Evolutionary conservation across 2,329 filamentous ascomycete genomes (phyloP).

Genomic region (Xylaria sp.): DNA sequence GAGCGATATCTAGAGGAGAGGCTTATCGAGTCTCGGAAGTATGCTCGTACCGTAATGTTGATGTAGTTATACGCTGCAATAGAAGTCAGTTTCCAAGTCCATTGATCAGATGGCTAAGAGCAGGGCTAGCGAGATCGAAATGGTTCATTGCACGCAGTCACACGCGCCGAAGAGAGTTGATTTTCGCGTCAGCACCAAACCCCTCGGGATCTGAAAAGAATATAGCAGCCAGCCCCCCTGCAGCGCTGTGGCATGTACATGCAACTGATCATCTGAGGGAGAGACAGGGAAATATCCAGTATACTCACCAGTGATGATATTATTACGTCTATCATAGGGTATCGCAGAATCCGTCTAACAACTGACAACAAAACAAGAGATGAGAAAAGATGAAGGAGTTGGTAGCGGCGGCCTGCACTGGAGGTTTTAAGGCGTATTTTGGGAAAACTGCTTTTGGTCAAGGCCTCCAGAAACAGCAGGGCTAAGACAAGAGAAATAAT

Average conservation of each 20-base stretch:
- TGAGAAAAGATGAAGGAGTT: slow-evolving; percentile 15
- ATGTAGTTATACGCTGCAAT: slow-evolving; percentile 10
- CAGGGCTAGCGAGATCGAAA: background rate
- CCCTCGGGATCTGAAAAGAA: background rate
- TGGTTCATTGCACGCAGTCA: background rate
- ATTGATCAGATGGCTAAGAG: background rate
- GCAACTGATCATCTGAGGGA: background rate
- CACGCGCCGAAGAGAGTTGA: background rate
- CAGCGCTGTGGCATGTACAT: background rate
- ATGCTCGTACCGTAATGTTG: slow-evolving; percentile 2
- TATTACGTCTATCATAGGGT: slow-evolving; percentile 34
- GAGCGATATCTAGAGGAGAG: slow-evolving; percentile 4
- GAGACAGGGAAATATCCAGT: slow-evolving; percentile 11
- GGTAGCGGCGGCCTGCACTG: no score
- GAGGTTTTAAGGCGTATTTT: slow-evolving; percentile 13
- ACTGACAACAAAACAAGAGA: slow-evolving; percentile 22
- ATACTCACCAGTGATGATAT: slow-evolving; percentile 29
- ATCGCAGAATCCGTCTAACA: slow-evolving; percentile 33
- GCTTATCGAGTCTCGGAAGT: slow-evolving; percentile 5
- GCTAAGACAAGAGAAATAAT: slow-evolving; percentile 15
- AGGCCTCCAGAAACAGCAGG: slow-evolving; percentile 21
- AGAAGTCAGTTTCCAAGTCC: background rate
- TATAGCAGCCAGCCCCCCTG: slow-evolving; percentile 1
- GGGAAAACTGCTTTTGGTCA: slow-evolving; percentile 20
- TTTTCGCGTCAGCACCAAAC: slow-evolving; percentile 1